Percentiles rank a stretch among this genome's conserved stretches.
These are phyloP conservation scores for Phytophthora boehmeriae DNA, from an alignment of 352 stramenopile genomes.

Conservation along the genomic window DNA sequence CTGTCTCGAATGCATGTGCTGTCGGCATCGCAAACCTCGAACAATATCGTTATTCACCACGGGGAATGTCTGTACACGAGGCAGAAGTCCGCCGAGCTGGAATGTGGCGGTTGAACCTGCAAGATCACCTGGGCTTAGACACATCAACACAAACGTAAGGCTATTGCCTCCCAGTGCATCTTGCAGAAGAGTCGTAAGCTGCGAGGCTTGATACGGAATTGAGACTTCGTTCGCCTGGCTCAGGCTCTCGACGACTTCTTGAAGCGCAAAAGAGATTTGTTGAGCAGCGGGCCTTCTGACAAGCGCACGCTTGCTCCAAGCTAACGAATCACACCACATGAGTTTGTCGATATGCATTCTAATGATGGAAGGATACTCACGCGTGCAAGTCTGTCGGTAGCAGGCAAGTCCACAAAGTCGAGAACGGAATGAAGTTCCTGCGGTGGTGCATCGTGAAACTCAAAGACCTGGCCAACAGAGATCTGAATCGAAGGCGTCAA, in stretches of 20 bases:
- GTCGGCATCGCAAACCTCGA: conserved; percentile 40
- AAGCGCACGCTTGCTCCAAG: conserved; percentile 38
- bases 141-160: conserved; percentile 51
- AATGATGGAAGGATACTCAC: conserved; percentile 21
- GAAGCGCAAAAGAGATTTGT: conserved; percentile 60
- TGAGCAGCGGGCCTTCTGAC: conserved; percentile 56
- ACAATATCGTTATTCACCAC: conserved; percentile 66
- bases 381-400: conserved; percentile 52
- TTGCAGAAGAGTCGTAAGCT: conserved; percentile 51
- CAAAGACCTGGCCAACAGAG: conserved; percentile 46
- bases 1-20: conserved; percentile 26
- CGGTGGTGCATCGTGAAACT: conserved; percentile 33
- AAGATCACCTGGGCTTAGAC: conserved; percentile 44
- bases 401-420: conserved; percentile 51
- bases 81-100: conserved; percentile 37
- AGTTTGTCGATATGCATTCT: not conserved
- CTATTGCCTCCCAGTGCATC: conserved; percentile 60
- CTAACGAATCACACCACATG: conserved; percentile 14
- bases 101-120: conserved; percentile 45
- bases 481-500: conserved; percentile 29
- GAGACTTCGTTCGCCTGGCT: conserved; percentile 10
- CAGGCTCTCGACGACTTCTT: conserved; percentile 39
- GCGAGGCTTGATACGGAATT: conserved; percentile 24
- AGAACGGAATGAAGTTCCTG: conserved; percentile 54
- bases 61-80: conserved; percentile 47